phyloP scores from a whole-genome alignment of 192 early-diverging fungal genomes.

The Hyaloraphidium curvatum region DNA sequence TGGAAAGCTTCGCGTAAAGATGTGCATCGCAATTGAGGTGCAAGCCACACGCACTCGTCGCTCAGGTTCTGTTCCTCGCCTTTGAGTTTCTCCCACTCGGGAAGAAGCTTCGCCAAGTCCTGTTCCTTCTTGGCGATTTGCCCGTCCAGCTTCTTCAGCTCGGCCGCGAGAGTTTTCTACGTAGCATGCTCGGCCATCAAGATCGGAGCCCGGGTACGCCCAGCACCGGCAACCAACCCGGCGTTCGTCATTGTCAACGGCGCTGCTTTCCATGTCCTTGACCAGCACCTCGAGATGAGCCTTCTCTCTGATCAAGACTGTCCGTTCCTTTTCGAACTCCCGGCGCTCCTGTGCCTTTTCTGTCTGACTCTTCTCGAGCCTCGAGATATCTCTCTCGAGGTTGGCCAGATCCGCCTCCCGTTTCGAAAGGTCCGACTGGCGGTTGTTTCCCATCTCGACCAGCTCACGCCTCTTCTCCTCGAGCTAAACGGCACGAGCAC shows the following conservation, averaged over 20 bases:
- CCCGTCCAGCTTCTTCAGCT: constrained; percentile 20
- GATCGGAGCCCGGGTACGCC: no score
- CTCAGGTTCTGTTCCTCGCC: constrained; percentile 34
- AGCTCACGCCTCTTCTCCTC: no score
- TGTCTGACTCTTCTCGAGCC: no score
- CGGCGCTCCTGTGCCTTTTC: no score
- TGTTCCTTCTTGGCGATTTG: constrained; percentile 40
- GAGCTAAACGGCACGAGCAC: no score
- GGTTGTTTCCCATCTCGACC: no score
- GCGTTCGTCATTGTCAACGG: constrained; percentile 5
- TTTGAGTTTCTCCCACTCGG: constrained; percentile 40
- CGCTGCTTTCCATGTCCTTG: constrained; percentile 55
- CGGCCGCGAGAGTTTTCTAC: constrained; percentile 2
- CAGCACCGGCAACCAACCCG: no score
- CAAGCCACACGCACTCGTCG: constrained; percentile 44
- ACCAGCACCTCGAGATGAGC: constrained; percentile 61
- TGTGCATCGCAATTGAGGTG: neutral
- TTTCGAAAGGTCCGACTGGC: no score
- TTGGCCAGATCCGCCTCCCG: no score
- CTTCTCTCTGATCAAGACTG: constrained; percentile 51
- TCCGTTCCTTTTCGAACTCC: no score
- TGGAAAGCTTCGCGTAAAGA: constrained; percentile 15
- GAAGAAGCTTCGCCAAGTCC: constrained; percentile 40
- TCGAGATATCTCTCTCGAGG: no score
- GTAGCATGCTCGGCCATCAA: no score